Evolutionary conservation across 2,329 filamentous ascomycete species (phyloP).

Genomic region (Verticillium nonalfalfae): DNA sequence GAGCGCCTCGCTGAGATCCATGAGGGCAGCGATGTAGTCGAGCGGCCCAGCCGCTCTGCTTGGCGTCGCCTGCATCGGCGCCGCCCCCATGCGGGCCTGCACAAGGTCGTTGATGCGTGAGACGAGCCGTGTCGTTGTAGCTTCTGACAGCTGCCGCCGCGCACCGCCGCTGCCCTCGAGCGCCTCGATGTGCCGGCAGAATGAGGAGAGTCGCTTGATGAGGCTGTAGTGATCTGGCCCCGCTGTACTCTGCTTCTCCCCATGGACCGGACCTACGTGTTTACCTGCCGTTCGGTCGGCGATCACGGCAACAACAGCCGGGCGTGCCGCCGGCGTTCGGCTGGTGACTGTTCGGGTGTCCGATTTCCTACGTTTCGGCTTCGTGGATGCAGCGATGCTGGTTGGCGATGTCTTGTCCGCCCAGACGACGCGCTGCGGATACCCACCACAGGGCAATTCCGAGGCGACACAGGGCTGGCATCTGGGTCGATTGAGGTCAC

Average conservation of each 20-base stretch:
- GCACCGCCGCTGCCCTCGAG: neutral
- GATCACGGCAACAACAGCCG: neutral
- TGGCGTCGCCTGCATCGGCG: no score
- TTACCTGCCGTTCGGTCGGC: neutral
- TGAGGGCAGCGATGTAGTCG: constrained; percentile 24
- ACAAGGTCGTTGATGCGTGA: constrained; percentile 18
- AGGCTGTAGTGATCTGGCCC: neutral
- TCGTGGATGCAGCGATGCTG: constrained; percentile 6
- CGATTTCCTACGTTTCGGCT: constrained; percentile 5
- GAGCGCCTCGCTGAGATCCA: constrained; percentile 29
- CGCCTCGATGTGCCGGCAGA: neutral
- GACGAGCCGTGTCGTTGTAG: constrained; percentile 13
- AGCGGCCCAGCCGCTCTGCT: neutral
- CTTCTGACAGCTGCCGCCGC: neutral
- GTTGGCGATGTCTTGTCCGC: constrained; percentile 4
- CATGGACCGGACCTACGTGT: neutral
- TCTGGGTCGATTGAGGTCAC: constrained; percentile 5
- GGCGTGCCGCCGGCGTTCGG: neutral
- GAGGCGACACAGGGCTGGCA: constrained; percentile 13
- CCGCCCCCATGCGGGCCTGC: constrained; percentile 7
- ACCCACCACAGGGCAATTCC: constrained; percentile 20
- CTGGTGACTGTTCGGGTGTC: neutral
- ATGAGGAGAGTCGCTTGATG: neutral
- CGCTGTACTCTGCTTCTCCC: neutral
- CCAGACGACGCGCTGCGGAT: constrained; percentile 24